Conservation (phyloP, 768 basidiomycete species). For the Lyophyllum semitale region DNA sequence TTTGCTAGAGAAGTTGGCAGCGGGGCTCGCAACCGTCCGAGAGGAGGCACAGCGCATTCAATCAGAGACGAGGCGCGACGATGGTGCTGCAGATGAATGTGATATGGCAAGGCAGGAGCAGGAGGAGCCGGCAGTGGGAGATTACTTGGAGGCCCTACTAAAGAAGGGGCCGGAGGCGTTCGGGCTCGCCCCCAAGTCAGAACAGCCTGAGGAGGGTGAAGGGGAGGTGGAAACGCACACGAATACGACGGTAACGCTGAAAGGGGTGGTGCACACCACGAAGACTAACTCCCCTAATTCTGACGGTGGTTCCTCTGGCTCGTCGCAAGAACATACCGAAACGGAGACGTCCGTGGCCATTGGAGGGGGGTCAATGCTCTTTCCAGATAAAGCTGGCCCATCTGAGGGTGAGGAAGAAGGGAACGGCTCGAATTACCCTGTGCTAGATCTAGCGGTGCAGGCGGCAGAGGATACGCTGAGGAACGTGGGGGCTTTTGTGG, state of each 20-base stretch:
- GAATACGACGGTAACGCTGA: slow-evolving; percentile 24
- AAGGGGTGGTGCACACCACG: slow-evolving; percentile 31
- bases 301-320: background rate
- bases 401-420: slow-evolving; percentile 25
- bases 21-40: slow-evolving; percentile 16
- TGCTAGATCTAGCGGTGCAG: slow-evolving; percentile 18
- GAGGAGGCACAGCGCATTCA: background rate
- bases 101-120: slow-evolving; percentile 8
- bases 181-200: slow-evolving; percentile 3
- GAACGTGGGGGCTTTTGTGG: slow-evolving; percentile 13
- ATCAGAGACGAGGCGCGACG: background rate
- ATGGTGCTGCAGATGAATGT: slow-evolving; percentile 9
- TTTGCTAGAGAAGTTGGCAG: slow-evolving; percentile 26
- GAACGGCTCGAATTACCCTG: slow-evolving; percentile 4
- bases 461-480: slow-evolving; percentile 14
- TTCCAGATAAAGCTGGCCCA: slow-evolving; percentile 33
- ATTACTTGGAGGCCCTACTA: slow-evolving; percentile 31
- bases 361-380: slow-evolving; percentile 36
- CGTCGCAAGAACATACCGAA: background rate
- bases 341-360: slow-evolving; percentile 34
- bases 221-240: slow-evolving; percentile 18
- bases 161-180: slow-evolving; percentile 24
- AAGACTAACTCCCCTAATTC: background rate
- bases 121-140: slow-evolving; percentile 16
- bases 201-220: slow-evolving; percentile 1